These are phyloP conservation scores for Penicillium sp. DNA, from an alignment of 2,329 filamentous ascomycete genomes.

Conservation along the genomic window DNA sequence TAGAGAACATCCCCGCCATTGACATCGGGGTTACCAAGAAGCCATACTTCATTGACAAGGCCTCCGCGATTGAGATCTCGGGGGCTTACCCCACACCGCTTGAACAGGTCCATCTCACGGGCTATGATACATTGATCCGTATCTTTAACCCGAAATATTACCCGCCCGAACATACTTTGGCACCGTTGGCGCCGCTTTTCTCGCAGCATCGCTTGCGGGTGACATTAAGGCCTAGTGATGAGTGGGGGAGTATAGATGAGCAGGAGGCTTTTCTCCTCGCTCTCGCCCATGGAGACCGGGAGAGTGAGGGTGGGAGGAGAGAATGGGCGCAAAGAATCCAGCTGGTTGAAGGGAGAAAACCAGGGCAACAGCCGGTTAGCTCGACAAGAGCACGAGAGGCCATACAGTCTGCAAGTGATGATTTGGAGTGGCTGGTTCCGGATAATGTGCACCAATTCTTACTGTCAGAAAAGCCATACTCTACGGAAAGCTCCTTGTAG, in stretches of 20 bases:
- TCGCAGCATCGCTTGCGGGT: constrained; percentile 45
- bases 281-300: constrained; percentile 39
- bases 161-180: constrained; percentile 44
- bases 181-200: constrained; percentile 44
- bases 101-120: constrained; percentile 50
- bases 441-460: constrained; percentile 35
- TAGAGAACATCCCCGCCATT: constrained; percentile 31
- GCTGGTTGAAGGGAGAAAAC: constrained; percentile 41
- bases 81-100: constrained; percentile 35
- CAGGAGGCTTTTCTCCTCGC: constrained; percentile 40
- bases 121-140: constrained; percentile 51
- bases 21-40: constrained; percentile 51
- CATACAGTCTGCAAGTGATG: constrained; percentile 27
- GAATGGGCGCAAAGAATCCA: constrained; percentile 47
- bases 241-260: constrained; percentile 41
- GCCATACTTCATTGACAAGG: constrained; percentile 52
- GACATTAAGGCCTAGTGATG: constrained; percentile 44
- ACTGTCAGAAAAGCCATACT: constrained; percentile 33
- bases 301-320: constrained; percentile 37
- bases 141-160: constrained; percentile 53
- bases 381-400: constrained; percentile 45
- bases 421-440: constrained; percentile 39
- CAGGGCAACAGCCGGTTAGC: constrained; percentile 40
- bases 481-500: neutral
- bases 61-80: constrained; percentile 42